A percentile compares a stretch with the other conserved stretches of the same genome.
Evolutionary conservation across 2,329 filamentous ascomycete genomes (phyloP).

Genomic region (Colletotrichum truncatum): DNA sequence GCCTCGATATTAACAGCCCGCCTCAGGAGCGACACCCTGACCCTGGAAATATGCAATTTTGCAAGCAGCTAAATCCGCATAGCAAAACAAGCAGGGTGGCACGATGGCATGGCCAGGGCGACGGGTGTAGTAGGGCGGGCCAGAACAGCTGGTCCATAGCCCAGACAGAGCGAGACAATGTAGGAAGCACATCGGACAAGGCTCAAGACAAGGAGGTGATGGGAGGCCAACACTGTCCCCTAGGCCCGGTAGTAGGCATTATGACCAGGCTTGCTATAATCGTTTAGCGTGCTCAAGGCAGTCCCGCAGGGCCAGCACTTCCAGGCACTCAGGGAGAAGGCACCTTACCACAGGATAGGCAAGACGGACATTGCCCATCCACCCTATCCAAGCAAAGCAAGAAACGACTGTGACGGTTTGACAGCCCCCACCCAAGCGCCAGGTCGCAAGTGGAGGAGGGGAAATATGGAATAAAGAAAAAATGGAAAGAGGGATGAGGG

Average conservation of each 20-base stretch:
- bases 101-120: slow-evolving; percentile 11
- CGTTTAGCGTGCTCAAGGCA: slow-evolving; percentile 5
- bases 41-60: slow-evolving; percentile 13
- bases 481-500: neutral
- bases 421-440: neutral
- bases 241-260: neutral
- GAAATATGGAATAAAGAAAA: neutral
- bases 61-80: neutral
- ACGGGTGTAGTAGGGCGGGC: neutral
- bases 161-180: slow-evolving; percentile 6
- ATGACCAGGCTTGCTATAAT: slow-evolving; percentile 8
- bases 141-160: neutral
- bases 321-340: neutral
- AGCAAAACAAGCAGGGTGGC: slow-evolving; percentile 7
- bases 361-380: neutral
- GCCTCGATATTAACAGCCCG: neutral
- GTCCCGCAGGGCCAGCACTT: neutral
- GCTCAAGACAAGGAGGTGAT: neutral
- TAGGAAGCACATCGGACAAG: slow-evolving; percentile 14
- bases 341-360: neutral
- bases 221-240: neutral
- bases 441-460: neutral
- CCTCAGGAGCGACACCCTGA: neutral
- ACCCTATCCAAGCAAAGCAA: slow-evolving; percentile 9
- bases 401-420: neutral